Conservation (phyloP, 257 asterid species). For the Penstemon davidsonii region DNA sequence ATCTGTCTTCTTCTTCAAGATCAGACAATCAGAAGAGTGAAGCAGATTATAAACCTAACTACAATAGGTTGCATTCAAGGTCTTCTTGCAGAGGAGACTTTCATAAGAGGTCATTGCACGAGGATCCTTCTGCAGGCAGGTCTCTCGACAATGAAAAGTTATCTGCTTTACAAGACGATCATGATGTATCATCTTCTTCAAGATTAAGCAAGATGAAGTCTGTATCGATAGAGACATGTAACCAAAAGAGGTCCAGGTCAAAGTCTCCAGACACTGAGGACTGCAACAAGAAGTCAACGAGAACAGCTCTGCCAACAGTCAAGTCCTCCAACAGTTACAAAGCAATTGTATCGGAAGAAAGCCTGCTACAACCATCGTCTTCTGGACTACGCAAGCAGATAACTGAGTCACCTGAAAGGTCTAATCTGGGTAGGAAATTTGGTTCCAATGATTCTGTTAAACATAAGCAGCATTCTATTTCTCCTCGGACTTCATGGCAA, state of each 20-base stretch:
- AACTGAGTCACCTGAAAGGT: conserved; percentile 12
- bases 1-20: not conserved
- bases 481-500: conserved; percentile 2
- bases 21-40: not conserved
- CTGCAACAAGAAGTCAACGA: not conserved
- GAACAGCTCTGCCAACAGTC: not conserved
- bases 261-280: not conserved
- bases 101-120: conserved; percentile 13
- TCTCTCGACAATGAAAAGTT: conserved; percentile 7
- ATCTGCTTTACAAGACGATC: not conserved
- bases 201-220: not conserved
- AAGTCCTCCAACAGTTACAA: not conserved
- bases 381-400: not conserved
- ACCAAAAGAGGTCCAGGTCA: not conserved
- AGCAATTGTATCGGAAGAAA: not conserved
- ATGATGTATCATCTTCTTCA: conserved; percentile 7
- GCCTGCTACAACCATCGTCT: not conserved
- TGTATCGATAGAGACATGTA: not conserved
- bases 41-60: not conserved
- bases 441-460: conserved; percentile 10
- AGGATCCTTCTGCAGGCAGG: not conserved
- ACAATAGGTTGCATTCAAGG: not conserved
- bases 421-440: conserved; percentile 16
- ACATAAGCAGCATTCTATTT: conserved; percentile 1
- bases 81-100: not conserved